Evolutionary conservation across 306 rosid species (phyloP).

Genomic region (Citrullus mucosospermus): DNA sequence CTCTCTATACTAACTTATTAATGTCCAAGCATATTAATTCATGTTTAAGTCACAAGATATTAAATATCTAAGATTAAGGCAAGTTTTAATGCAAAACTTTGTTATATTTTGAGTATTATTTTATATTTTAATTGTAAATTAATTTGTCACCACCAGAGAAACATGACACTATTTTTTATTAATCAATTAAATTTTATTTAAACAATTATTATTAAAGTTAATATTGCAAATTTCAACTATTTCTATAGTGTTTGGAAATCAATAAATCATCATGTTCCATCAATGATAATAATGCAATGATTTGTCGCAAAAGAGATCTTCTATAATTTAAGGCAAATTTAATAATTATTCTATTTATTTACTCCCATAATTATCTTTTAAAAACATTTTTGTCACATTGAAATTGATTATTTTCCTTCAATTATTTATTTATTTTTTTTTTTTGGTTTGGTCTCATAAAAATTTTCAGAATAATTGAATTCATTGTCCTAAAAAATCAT

Average conservation of each 20-base stretch:
- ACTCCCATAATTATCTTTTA: not conserved
- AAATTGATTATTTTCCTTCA: not conserved
- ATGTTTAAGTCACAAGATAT: no score
- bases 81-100: not conserved
- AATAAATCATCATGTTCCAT: not conserved
- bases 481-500: not conserved
- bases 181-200: not conserved
- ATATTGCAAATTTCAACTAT: not conserved
- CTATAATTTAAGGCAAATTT: not conserved
- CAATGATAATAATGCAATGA: not conserved
- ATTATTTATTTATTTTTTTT: no score
- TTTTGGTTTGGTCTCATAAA: no score
- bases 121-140: not conserved
- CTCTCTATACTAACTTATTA: not conserved
- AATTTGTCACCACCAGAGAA: no score
- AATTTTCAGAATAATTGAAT: no score
- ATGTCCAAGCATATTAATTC: not conserved
- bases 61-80: not conserved
- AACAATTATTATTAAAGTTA: not conserved
- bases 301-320: not conserved
- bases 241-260: not conserved
- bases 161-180: no score
- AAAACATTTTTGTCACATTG: no score
- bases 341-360: not conserved
- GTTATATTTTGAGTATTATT: not conserved